Evolutionary conservation across 192 early-diverging fungal species (phyloP), one percentile per base, ranked within the genome.

Genomic region (Obelidium mucronatum): DNA sequence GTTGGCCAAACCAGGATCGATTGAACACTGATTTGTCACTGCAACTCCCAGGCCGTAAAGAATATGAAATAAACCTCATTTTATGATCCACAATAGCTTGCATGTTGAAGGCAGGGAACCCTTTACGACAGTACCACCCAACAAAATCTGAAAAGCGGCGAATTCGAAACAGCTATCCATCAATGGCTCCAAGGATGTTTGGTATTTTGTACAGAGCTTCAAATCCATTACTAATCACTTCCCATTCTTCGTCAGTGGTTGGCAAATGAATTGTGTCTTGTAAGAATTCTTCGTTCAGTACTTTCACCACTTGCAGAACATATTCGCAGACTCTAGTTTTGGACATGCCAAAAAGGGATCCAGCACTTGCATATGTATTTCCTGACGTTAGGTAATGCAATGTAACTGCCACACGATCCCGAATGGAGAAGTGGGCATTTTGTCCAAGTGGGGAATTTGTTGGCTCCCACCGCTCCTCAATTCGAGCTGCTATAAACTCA

Each of bases 41-140:
- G 31, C 31, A 30, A 59, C 56, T 59, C 24, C 56, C 65, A 13
- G n/a, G 24, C 24, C 31, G 56, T 8, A 59, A 24, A 4, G 8
- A 59, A 24, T 13, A 59, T 8, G 8, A 30, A 24, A 59, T 59
- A 59, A 59, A 59, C 8, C 56, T 5, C 56, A 59, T 59, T n/a
- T 59, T 59, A 8, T 30, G 31, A 59, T 70, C 67, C 19, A 70
- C 67, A 42, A 70, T 44, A 17, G 42, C 28, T 28, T 70, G 67
- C 51, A 70, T 30, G 31, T 70, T 70, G 51, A 70, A 42, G 51
- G 67, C 39, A 30, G 67, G 67, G 19, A 42, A 70, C 11, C 44
- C 67, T 70, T 70, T 70, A 24, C 51, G 39, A 34, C 51, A 52
- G 30, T 52, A 60, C 67, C 67, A 70, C 11, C 67, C 67, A 44